These are phyloP conservation scores for Crucibulum laeve DNA, from an alignment of 768 basidiomycete species.

Conservation along the genomic window DNA sequence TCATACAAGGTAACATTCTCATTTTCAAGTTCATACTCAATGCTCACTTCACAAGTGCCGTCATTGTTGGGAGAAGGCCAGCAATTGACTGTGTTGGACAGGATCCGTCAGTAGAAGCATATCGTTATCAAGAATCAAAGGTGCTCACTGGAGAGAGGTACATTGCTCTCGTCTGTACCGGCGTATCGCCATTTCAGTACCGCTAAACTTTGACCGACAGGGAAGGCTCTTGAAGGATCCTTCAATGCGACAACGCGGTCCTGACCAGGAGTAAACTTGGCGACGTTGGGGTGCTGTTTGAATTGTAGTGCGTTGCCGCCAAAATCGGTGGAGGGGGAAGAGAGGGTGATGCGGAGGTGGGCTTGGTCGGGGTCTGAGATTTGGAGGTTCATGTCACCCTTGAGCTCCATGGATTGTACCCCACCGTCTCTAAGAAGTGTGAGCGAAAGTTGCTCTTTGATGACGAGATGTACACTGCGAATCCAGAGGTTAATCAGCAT, in stretches of 20 bases:
- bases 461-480: constrained; percentile 75
- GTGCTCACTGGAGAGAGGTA: constrained; percentile 84
- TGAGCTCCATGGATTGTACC: constrained; percentile 83
- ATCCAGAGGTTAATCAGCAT: constrained; percentile 1
- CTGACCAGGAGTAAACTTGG: constrained; percentile 71
- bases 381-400: constrained; percentile 91
- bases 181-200: constrained; percentile 93
- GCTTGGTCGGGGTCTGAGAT: constrained; percentile 74
- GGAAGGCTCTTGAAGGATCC: constrained; percentile 79
- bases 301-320: constrained; percentile 75
- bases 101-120: constrained; percentile 3
- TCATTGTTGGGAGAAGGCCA: constrained; percentile 94
- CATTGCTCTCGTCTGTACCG: constrained; percentile 86
- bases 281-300: constrained; percentile 96
- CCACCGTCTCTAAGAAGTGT: constrained; percentile 89
- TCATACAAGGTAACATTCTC: constrained; percentile 77
- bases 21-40: constrained; percentile 96
- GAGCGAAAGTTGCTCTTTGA: constrained; percentile 80
- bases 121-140: background rate
- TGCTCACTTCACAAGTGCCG: constrained; percentile 91
- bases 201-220: constrained; percentile 79
- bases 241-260: constrained; percentile 72
- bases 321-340: constrained; percentile 50
- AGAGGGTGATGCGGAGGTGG: constrained; percentile 66
- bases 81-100: constrained; percentile 74